These are phyloP conservation scores for Catunica adiposa DNA, from an alignment of 2,329 filamentous ascomycete species.

Conservation along the genomic window DNA sequence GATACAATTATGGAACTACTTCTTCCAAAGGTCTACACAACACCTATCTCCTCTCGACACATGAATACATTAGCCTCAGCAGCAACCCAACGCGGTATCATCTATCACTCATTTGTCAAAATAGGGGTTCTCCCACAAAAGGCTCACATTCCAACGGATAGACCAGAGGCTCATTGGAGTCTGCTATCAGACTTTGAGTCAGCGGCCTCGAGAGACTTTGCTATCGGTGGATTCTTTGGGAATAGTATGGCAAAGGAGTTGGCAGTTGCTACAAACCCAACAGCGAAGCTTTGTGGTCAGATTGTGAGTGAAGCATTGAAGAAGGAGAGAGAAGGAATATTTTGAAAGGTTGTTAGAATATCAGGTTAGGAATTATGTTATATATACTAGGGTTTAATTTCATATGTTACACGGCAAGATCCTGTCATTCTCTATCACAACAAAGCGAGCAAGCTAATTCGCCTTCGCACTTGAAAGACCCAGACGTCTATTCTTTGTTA, in stretches of 20 bases:
- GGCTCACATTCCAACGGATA: conserved; percentile 24
- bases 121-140: conserved; percentile 21
- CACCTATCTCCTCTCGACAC: conserved; percentile 44
- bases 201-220: conserved; percentile 45
- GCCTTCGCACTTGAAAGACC: conserved; percentile 12
- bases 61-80: conserved; percentile 51
- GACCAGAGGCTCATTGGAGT: conserved; percentile 32
- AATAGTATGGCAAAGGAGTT: conserved; percentile 48
- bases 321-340: conserved; percentile 39
- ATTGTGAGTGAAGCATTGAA: conserved; percentile 55
- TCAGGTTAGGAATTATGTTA: background rate
- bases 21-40: conserved; percentile 33
- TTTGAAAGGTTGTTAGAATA: background rate
- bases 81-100: conserved; percentile 53
- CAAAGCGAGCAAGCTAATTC: background rate
- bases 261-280: conserved; percentile 49
- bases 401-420: background rate
- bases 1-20: conserved; percentile 41
- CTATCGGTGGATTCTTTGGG: conserved; percentile 46
- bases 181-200: conserved; percentile 41
- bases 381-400: conserved; percentile 11
- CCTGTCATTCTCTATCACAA: background rate
- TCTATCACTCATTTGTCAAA: conserved; percentile 45
- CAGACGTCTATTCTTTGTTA: conserved; percentile 17
- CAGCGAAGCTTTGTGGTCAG: conserved; percentile 51